phyloP scores from a whole-genome alignment of 345 rosid genomes.

The Syzygium aqueum region DNA sequence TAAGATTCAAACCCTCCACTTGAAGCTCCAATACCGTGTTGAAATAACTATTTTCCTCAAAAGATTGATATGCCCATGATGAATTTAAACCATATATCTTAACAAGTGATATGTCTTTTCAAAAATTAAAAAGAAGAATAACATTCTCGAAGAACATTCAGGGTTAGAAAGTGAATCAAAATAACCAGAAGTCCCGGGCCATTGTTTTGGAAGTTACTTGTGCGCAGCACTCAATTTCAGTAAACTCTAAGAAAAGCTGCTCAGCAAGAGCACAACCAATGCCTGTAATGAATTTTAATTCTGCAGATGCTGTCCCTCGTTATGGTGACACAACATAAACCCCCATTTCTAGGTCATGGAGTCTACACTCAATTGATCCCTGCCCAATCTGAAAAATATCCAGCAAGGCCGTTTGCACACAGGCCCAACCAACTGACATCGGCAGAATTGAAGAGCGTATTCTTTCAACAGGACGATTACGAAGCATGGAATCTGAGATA shows the following conservation, averaged over 20 bases:
- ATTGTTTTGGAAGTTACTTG: not conserved
- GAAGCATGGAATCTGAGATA: not conserved
- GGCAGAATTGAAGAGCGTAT: not conserved
- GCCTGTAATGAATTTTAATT: not conserved
- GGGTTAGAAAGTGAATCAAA: not conserved
- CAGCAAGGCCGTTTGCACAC: not conserved
- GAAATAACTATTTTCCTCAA: not conserved
- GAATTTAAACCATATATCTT: not conserved
- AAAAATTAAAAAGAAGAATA: not conserved
- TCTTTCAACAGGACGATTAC: not conserved
- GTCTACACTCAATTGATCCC: not conserved
- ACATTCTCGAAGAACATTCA: not conserved
- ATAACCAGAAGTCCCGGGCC: not conserved
- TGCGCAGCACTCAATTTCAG: not conserved
- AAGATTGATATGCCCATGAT: not conserved
- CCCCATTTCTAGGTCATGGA: not conserved
- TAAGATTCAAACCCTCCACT: not conserved
- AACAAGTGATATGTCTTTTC: not conserved
- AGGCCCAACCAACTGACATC: not conserved
- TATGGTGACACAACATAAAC: not conserved
- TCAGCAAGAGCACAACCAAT: not conserved
- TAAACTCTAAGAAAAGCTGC: not conserved
- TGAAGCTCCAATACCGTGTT: not conserved
- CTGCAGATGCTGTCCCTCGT: not conserved
- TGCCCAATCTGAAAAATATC: not conserved